Percentiles rank a stretch among this genome's conserved stretches.
Conservation (phyloP, 2,329 filamentous ascomycete species). For the Pleoardoris graminearum region DNA sequence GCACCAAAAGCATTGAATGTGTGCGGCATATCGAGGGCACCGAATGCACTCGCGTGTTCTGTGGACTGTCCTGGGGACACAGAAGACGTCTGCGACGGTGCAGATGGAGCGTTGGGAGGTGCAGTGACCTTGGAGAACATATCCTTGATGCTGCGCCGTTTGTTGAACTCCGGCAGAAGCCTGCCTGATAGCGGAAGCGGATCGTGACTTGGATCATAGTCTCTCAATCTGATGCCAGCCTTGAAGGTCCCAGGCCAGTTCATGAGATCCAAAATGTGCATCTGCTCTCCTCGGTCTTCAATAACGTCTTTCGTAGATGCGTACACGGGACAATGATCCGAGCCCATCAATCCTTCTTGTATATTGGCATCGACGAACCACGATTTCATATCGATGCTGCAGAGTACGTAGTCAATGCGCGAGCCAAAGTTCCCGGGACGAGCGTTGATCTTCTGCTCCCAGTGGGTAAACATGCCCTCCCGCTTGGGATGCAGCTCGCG, state of each 20-base stretch:
- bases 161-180: conserved; percentile 84
- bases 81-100: not conserved
- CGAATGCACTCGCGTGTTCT: not conserved
- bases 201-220: conserved; percentile 66
- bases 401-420: conserved; percentile 91
- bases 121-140: conserved; percentile 70
- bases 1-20: conserved; percentile 3
- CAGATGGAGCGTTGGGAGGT: conserved; percentile 11
- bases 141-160: conserved; percentile 81
- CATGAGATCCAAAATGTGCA: conserved; percentile 71
- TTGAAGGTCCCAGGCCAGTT: conserved; percentile 75
- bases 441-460: conserved; percentile 94
- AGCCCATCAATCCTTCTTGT: conserved; percentile 90
- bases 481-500: conserved; percentile 79
- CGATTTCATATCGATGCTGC: conserved; percentile 73
- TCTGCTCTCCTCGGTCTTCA: conserved; percentile 51
- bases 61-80: not conserved
- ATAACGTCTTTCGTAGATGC: conserved; percentile 71
- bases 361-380: conserved; percentile 86
- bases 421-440: conserved; percentile 92
- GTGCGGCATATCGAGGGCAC: conserved; percentile 6
- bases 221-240: conserved; percentile 65
- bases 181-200: conserved; percentile 76
- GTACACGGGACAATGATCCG: conserved; percentile 95
- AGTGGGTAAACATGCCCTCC: conserved; percentile 93